Percentiles rank a stretch among this genome's conserved stretches.
phyloP scores from a whole-genome alignment of 371 early-diverging fungal species.

The Mucor ambiguus region DNA sequence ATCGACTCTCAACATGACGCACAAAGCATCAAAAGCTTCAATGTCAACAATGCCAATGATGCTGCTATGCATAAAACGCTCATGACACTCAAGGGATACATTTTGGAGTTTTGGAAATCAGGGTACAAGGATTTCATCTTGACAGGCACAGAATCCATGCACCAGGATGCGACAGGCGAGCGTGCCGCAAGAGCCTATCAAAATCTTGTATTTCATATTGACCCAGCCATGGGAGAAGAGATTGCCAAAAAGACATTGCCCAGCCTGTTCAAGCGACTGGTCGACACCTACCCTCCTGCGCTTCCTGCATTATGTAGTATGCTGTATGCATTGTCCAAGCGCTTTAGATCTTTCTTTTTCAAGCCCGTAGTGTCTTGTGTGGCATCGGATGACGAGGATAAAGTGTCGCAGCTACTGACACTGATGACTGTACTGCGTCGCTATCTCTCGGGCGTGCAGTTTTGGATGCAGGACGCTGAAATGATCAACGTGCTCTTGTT shows the following conservation, averaged over 20 bases:
- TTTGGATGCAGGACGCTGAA: conserved; percentile 70
- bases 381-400: conserved; percentile 57
- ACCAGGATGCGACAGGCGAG: conserved; percentile 31
- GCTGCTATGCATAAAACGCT: not conserved
- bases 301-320: conserved; percentile 42
- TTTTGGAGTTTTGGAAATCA: conserved; percentile 46
- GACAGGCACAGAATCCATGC: conserved; percentile 28
- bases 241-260: conserved; percentile 42
- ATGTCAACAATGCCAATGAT: conserved; percentile 3
- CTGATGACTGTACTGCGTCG: conserved; percentile 51
- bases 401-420: conserved; percentile 45
- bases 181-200: conserved; percentile 26
- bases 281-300: conserved; percentile 27
- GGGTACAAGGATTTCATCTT: conserved; percentile 40
- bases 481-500: conserved; percentile 64
- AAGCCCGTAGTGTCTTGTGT: conserved; percentile 64
- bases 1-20: conserved; percentile 5
- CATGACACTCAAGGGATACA: conserved; percentile 18
- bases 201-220: conserved; percentile 35
- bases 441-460: conserved; percentile 59
- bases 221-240: conserved; percentile 28
- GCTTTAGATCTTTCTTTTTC: conserved; percentile 48
- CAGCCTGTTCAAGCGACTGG: conserved; percentile 31
- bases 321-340: conserved; percentile 44
- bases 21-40: conserved; percentile 9